Evolutionary conservation across 805 yeast species (phyloP).

Genomic region (Hanseniaspora meyeri): DNA sequence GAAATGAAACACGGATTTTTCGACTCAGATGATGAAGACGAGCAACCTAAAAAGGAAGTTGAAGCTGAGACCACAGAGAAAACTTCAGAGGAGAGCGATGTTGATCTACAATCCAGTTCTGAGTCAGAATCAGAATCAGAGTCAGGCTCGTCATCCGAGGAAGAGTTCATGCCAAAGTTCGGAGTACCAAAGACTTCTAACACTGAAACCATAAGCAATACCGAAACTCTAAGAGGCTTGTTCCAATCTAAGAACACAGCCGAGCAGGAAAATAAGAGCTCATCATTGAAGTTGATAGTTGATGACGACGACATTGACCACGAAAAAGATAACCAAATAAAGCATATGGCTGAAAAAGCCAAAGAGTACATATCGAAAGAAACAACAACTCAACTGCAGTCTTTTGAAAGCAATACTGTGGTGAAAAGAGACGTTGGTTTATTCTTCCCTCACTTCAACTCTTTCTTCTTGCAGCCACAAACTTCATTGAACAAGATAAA

Average conservation of each 20-base stretch:
- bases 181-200: conserved; percentile 23
- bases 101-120: conserved; percentile 4
- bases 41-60: conserved; percentile 17
- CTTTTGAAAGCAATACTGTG: conserved; percentile 9
- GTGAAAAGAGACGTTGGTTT: conserved; percentile 34
- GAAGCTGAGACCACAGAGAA: conserved; percentile 8
- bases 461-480: conserved; percentile 80
- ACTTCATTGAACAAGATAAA: conserved; percentile 53
- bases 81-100: conserved; percentile 11
- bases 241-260: conserved; percentile 32
- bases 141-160: conserved; percentile 20
- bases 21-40: conserved; percentile 21
- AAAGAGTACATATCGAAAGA: conserved; percentile 17
- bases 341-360: conserved; percentile 19
- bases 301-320: conserved; percentile 40
- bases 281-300: conserved; percentile 34
- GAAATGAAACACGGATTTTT: conserved; percentile 32
- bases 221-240: conserved; percentile 51
- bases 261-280: conserved; percentile 23
- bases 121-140: conserved; percentile 13
- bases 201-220: conserved; percentile 31
- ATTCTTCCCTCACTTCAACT: conserved; percentile 71
- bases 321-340: conserved; percentile 20
- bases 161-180: conserved; percentile 46
- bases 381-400: background rate